Evolutionary conservation across 2,329 filamentous ascomycete genomes (phyloP).

Genomic region (Nannizzia gypsea): DNA sequence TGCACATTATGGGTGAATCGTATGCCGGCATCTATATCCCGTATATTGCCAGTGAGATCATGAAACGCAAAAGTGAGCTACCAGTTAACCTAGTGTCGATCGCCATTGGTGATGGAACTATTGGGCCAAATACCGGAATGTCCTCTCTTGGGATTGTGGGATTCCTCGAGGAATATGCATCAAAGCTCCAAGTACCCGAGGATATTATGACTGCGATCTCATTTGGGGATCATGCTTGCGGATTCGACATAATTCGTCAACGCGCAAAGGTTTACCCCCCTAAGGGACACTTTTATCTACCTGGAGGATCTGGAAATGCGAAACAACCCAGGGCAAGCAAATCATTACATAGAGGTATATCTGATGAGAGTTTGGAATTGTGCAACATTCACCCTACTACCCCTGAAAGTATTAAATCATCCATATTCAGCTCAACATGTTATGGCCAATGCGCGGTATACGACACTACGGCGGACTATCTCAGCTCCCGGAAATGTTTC

Average conservation of each 20-base stretch:
- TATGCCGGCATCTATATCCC: conserved; percentile 30
- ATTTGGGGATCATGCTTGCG: conserved; percentile 23
- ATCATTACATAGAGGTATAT: background rate
- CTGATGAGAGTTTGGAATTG: conserved; percentile 9
- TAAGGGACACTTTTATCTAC: conserved; percentile 18
- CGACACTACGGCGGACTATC: conserved; percentile 25
- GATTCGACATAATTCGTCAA: conserved; percentile 22
- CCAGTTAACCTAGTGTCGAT: conserved; percentile 25
- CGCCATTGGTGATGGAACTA: conserved; percentile 27
- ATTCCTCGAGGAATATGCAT: conserved; percentile 21
- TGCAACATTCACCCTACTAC: conserved; percentile 21
- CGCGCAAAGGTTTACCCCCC: conserved; percentile 23
- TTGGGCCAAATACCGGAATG: conserved; percentile 28
- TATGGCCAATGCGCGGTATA: conserved; percentile 27
- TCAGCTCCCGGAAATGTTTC: conserved; percentile 21
- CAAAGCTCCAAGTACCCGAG: conserved; percentile 18
- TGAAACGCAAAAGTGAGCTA: conserved; percentile 20
- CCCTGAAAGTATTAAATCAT: conserved; percentile 17
- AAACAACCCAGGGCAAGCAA: conserved; percentile 18
- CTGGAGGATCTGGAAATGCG: conserved; percentile 22
- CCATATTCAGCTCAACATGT: conserved; percentile 26
- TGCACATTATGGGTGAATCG: conserved; percentile 30
- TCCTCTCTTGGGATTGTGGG: conserved; percentile 21
- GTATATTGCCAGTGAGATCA: conserved; percentile 25
- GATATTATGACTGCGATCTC: conserved; percentile 22